A percentile compares a stretch with the other conserved stretches of the same genome.
phyloP scores from a whole-genome alignment of 2,329 filamentous ascomycete genomes.

The Colletotrichum theobromicola region DNA sequence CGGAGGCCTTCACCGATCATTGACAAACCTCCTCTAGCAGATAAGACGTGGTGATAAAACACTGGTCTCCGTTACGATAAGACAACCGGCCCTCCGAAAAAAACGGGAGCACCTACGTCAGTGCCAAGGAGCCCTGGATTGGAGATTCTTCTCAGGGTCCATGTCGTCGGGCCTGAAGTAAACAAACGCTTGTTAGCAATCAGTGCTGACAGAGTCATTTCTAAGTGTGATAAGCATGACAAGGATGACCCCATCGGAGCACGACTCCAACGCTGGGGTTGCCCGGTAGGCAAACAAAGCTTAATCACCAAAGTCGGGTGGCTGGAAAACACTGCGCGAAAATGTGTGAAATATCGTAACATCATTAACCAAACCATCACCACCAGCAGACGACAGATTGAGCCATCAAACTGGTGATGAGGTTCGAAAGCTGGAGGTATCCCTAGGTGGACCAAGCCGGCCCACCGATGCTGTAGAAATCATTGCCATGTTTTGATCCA shows the following conservation, averaged over 20 bases:
- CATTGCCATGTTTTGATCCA: conserved; percentile 4
- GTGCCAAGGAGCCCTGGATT: background rate
- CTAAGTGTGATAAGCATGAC: background rate
- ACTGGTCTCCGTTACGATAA: background rate
- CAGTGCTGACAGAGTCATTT: background rate
- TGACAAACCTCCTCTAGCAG: background rate
- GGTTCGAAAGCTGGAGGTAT: background rate
- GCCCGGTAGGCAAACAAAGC: no score
- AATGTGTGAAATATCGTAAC: background rate
- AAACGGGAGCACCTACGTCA: background rate
- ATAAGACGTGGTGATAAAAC: background rate
- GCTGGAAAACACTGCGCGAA: background rate
- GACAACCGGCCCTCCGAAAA: background rate
- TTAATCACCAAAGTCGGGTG: background rate
- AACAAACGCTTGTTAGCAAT: background rate
- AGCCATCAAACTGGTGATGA: background rate
- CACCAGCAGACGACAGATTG: background rate
- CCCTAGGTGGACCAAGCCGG: background rate
- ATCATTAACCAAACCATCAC: background rate
- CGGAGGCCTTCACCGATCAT: background rate
- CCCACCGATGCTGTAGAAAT: conserved; percentile 4
- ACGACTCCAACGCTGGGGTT: background rate
- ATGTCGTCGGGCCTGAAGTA: background rate
- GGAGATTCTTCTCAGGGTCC: background rate
- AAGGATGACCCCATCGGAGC: background rate